Conservation (phyloP, 2,329 filamentous ascomycete genomes). For the Colletotrichum cuscutae region DNA sequence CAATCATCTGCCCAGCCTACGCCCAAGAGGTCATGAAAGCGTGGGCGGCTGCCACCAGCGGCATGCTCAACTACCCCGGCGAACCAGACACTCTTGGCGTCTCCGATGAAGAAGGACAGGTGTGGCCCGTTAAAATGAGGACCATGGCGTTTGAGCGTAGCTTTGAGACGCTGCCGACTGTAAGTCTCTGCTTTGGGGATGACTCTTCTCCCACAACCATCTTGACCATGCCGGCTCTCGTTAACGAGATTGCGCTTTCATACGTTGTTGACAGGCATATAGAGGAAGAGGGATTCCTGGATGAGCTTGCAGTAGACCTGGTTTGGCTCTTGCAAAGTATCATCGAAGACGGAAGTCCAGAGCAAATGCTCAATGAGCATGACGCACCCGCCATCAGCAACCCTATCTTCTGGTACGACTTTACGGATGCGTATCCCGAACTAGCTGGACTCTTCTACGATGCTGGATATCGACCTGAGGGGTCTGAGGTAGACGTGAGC, state of each 20-base stretch:
- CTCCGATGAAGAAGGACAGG: conserved; percentile 47
- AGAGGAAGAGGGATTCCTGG: conserved; percentile 24
- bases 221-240: conserved; percentile 47
- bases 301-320: conserved; percentile 43
- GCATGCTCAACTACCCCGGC: conserved; percentile 42
- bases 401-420: conserved; percentile 38
- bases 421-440: conserved; percentile 28
- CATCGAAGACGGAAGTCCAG: conserved; percentile 30
- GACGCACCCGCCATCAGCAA: conserved; percentile 32
- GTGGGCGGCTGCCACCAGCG: conserved; percentile 51
- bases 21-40: conserved; percentile 47
- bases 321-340: conserved; percentile 49
- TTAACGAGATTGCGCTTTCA: conserved; percentile 46
- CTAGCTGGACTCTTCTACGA: conserved; percentile 31
- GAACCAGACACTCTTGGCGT: conserved; percentile 55
- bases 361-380: conserved; percentile 35
- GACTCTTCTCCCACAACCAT: conserved; percentile 35
- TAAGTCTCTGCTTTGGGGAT: conserved; percentile 32
- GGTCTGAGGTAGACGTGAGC: neutral
- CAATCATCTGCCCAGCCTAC: conserved; percentile 52
- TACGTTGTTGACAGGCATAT: conserved; percentile 41
- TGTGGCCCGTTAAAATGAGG: conserved; percentile 49
- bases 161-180: conserved; percentile 44
- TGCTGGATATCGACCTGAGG: conserved; percentile 30
- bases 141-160: conserved; percentile 29